phyloP scores from a whole-genome alignment of 352 stramenopile species.

The Globisporangium irregulare region DNA sequence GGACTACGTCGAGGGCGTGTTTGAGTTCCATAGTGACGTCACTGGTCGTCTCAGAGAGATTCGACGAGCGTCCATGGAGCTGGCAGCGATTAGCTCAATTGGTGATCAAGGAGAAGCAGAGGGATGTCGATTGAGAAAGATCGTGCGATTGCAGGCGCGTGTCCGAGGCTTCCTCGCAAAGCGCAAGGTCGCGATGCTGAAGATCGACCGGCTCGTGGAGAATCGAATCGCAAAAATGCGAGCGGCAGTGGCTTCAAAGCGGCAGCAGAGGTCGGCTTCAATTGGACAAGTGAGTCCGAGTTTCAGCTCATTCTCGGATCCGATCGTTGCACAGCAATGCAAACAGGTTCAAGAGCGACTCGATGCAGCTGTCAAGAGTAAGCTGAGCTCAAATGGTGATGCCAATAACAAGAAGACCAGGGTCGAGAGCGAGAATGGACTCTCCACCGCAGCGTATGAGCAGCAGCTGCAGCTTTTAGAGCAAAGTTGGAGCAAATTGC shows the following conservation, averaged over 20 bases:
- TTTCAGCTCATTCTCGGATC: conserved; percentile 11
- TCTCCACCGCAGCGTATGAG: conserved; percentile 29
- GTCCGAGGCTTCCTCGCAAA: conserved; percentile 46
- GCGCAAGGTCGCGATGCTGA: conserved; percentile 33
- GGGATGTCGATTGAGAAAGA: conserved; percentile 7
- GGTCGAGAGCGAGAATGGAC: background rate
- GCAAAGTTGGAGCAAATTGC: conserved; percentile 25
- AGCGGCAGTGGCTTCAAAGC: conserved; percentile 20
- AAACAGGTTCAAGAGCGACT: conserved; percentile 22
- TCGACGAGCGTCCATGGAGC: conserved; percentile 24
- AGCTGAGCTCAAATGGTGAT: conserved; percentile 9
- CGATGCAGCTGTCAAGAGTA: conserved; percentile 16
- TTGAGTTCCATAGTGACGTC: conserved; percentile 32
- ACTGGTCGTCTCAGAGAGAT: conserved; percentile 31
- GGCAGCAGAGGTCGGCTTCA: conserved; percentile 14
- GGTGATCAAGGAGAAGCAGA: background rate
- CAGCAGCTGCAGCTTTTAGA: conserved; percentile 24
- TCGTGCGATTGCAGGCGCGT: conserved; percentile 43
- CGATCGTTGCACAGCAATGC: conserved; percentile 4
- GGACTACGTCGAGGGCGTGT: conserved; percentile 29
- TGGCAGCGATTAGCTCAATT: background rate
- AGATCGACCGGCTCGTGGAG: conserved; percentile 55
- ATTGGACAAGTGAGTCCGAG: no score
- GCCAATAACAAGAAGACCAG: background rate
- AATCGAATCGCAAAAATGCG: conserved; percentile 33